Base-by-base conservation (phyloP, 768 basidiomycete species). In the Pleurotus eryngii region DNA sequence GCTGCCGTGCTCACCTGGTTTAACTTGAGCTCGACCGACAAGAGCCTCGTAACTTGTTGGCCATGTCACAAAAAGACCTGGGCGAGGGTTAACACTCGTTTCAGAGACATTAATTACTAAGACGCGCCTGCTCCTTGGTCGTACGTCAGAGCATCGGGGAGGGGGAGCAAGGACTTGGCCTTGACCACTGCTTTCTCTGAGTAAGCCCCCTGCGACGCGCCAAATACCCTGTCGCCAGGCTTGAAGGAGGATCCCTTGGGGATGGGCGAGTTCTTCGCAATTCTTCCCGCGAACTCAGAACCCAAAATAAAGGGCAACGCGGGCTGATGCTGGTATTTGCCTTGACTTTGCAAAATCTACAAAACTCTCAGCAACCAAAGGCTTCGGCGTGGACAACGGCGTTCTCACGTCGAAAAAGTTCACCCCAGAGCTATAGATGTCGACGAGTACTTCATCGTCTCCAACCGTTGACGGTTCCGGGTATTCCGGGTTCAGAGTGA, bases 11-110 rank as follows among this genome's bases (percentile, higher is more conserved):
- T 48, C 38, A 86, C 92, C 94, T 54, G 83, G 72, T 66, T 94
- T 85, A 42, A 95, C 72, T 46, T 90, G 75, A 11, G 92, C 96
- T 50, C 95, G 78, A 9, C 89, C 90, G 0, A 94, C 89, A 12
- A 99, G 75, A 0, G 87, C 97, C 66, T 95, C 95, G 64, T 97
- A 98, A 60, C 87, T 89, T 5, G 96, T 98, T 0, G 94, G 92
- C 84, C 90, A 94, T 6, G 93, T 95, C n/a, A 98, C 72, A 63
- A 71, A 90, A 49, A 97, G 67, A 2, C 91, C 93, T 89, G 46
- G 12, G 43, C 35, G n/a, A 26, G 27, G 26, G 30, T 47, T 43
- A 53, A 30, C 17, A 37, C 22, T 27, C 30, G 27, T n/a, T 17
- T 15, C 56, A 1, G 39, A 18, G 17, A 51, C 22, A 45, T 20